Evolutionary conservation across 2,329 filamentous ascomycete genomes (phyloP), one percentile per base, ranked within the genome.

Genomic region (Phialophora verrucosa): DNA sequence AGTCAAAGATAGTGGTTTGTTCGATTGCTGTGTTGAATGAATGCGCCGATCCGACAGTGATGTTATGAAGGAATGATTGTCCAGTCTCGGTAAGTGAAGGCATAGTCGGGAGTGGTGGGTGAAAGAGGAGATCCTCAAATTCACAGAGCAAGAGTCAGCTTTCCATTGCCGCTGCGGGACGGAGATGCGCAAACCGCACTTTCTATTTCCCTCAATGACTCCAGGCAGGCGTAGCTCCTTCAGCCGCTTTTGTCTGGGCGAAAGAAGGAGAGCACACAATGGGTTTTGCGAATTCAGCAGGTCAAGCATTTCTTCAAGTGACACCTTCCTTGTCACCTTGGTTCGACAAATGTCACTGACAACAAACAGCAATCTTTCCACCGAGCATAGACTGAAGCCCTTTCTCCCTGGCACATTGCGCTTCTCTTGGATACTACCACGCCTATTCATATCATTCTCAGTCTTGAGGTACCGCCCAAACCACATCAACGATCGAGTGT

Each of bases 21-120:
- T 25, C 47, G 63, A 57, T 57, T 57, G 63, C 51, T 49, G 35
- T n/a, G 10, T 56, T 60, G 62, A 60, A 60, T 60, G 61, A 50
- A 49, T 49, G 57, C 25, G 42, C 35, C 50, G 61, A 50, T 51
- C 49, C 58, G 31, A 5, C 29, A 23, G 42, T 14, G 29, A 50
- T 63, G 29, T 50, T 31, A 5, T 59, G 57, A 59, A 49, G 25
- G 57, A 23, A 59, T 50, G 42, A 32, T 35, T 59, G 57, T 31
- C 32, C 35, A 49, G 38, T 31, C 38, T 59, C 17, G 20, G 17
- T 20, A 31, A 31, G 57, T 23, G 27, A 27, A 29, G 31, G 38
- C 38, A 44, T 44, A 20, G 38, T 44, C 17, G 17, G 38, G 6
- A n/a, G 3, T n/a, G 38, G 17, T 44, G 38, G n/a, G 38, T n/a